phyloP scores from a whole-genome alignment of 352 stramenopile species.

The Phytophthora fragariaefolia region DNA sequence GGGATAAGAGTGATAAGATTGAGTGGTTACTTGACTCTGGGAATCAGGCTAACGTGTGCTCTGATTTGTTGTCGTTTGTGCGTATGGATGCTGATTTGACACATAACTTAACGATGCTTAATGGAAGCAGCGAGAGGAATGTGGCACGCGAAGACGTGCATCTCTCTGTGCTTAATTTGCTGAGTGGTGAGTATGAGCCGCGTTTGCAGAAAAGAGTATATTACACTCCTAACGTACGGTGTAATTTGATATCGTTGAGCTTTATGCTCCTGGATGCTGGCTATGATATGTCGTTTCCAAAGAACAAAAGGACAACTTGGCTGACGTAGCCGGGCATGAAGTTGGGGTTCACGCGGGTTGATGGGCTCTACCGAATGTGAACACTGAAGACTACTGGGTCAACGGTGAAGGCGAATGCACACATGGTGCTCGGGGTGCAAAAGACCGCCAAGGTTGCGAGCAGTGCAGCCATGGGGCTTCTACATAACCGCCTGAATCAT shows the following conservation, averaged over 20 bases:
- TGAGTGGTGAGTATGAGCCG: conserved; percentile 5
- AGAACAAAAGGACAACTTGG: conserved; percentile 16
- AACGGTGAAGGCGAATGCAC: background rate
- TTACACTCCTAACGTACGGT: conserved; percentile 2
- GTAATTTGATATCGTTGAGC: conserved; percentile 21
- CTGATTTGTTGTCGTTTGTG: conserved; percentile 16
- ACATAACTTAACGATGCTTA: conserved; percentile 8
- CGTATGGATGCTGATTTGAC: background rate
- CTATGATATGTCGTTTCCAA: conserved; percentile 3
- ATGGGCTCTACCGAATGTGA: conserved; percentile 18
- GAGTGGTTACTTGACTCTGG: conserved; percentile 15
- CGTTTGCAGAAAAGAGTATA: conserved; percentile 4
- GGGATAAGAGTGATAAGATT: background rate
- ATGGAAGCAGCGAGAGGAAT: conserved; percentile 5
- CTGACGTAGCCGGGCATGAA: conserved; percentile 3
- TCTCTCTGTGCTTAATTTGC: conserved; percentile 5
- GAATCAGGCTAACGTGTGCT: conserved; percentile 12
- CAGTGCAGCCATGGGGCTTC: conserved; percentile 3
- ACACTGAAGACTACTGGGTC: conserved; percentile 3
- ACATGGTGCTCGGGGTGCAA: conserved; percentile 14
- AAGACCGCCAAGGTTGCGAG: background rate
- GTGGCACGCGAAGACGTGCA: conserved; percentile 10
- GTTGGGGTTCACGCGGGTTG: conserved; percentile 14
- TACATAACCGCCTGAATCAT: conserved; percentile 16
- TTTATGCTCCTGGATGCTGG: conserved; percentile 17